Evolutionary conservation across 129 eudicot species (phyloP), one percentile per base, ranked within the genome.

Genomic region (Silybum marianum): DNA sequence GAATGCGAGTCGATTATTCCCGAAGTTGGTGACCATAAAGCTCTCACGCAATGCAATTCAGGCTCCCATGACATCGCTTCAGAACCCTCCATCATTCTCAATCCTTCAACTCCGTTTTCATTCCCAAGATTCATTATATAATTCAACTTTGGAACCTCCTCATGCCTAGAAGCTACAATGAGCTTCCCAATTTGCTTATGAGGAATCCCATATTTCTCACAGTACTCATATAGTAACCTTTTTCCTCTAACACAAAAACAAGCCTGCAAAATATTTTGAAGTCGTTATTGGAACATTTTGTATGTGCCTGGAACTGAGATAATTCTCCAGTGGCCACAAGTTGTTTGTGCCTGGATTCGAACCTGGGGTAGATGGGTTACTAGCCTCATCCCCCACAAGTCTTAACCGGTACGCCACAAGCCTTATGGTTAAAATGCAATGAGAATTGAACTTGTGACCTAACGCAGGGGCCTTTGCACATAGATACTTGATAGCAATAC

Each of bases 181-280:
- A 95, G 96, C 85, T 95, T 95, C 68, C 97, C 97, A 40, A 87
- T 86, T 91, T 88, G 93, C 83, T 95, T 89, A 88, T 92, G 91
- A 69, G 98, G 96, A 78, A 92, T 90, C 26, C 81, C 90, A 80
- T 72, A 82, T 84, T 89, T 85, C 39, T 81, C 80, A 60, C 98
- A 92, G 24, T 92, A 95, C n/a, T 85, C 73, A 77, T 95, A 95
- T 72, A 95, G 40, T 80, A 95, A 78, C 73, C 89, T 86, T 83
- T 89, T 87, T 81, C 98, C 98, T 82, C 90, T 86, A 77, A 92
- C 91, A 77, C 98, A 95, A 39, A 95, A 88, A 79, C 63, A 84
- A 72, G 94, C 97, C 98, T 94, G 85, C 84, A 76, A 79, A 69
- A 81, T 19, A 21, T 36, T 32, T 63, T 32, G 13, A 62, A 74